phyloP scores from a whole-genome alignment of 1,139 yeast species.

The Eremothecium cymbalariae region DNA sequence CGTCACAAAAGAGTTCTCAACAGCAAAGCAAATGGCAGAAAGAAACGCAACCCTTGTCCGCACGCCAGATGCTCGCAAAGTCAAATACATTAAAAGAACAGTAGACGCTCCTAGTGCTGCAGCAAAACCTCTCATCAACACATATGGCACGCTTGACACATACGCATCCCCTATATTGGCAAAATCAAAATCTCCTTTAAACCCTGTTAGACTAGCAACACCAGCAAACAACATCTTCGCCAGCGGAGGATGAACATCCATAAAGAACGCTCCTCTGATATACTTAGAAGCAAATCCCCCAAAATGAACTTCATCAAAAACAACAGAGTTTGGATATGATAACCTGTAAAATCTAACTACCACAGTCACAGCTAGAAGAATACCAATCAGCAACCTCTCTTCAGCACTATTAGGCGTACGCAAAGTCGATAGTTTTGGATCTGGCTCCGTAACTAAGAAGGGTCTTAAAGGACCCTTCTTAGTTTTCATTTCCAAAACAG shows the following conservation, averaged over 20 bases:
- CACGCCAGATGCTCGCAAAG: constrained; percentile 81
- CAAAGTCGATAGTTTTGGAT: constrained; percentile 32
- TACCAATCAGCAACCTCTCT: constrained; percentile 40
- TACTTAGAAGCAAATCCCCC: constrained; percentile 76
- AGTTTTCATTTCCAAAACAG: constrained; percentile 39
- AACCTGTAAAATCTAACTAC: constrained; percentile 54
- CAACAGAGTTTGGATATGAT: constrained; percentile 68
- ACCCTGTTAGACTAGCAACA: constrained; percentile 64
- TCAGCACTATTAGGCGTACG: constrained; percentile 32
- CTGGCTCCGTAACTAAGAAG: constrained; percentile 39
- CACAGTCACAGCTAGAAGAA: constrained; percentile 47
- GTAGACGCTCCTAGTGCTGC: constrained; percentile 79
- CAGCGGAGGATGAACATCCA: constrained; percentile 94
- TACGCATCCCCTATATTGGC: constrained; percentile 59
- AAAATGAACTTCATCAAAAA: constrained; percentile 86
- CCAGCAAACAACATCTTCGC: constrained; percentile 85
- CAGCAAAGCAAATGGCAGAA: constrained; percentile 57
- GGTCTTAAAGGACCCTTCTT: constrained; percentile 38
- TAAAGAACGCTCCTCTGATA: constrained; percentile 62
- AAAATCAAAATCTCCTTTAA: constrained; percentile 67
- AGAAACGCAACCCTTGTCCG: constrained; percentile 65
- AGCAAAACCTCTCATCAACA: constrained; percentile 78
- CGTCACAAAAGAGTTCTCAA: constrained; percentile 83
- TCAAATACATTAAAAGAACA: constrained; percentile 64
- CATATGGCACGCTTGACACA: constrained; percentile 60